These are phyloP conservation scores for Carex myosuroides DNA, from an alignment of 176 grass and related monocot genomes.

Conservation along the genomic window DNA sequence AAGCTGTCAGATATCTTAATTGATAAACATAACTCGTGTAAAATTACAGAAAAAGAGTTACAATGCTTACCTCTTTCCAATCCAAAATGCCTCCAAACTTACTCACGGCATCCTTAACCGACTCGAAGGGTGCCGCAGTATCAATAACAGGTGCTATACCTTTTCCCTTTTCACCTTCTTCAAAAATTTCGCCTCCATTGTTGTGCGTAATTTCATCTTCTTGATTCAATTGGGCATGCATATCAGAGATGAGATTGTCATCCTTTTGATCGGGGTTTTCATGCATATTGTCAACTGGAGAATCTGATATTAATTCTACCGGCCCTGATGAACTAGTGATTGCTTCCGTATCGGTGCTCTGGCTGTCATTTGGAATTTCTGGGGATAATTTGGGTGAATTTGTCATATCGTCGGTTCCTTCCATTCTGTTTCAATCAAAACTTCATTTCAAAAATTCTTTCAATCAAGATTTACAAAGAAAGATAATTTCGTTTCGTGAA, in stretches of 20 bases:
- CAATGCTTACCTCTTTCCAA: constrained; percentile 64
- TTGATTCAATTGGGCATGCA: constrained; percentile 6
- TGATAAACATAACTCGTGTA: not conserved
- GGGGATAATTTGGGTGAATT: not conserved
- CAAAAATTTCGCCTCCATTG: constrained; percentile 33
- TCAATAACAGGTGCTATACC: constrained; percentile 44
- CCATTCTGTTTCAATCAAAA: constrained; percentile 31
- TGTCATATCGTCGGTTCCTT: constrained; percentile 20
- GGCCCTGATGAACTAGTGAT: constrained; percentile 5
- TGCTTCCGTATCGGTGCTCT: constrained; percentile 16
- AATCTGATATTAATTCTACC: not conserved
- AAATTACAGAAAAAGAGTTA: not conserved
- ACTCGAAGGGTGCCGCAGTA: constrained; percentile 68
- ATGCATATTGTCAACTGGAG: constrained; percentile 23
- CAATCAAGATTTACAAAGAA: not conserved
- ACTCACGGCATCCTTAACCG: constrained; percentile 70
- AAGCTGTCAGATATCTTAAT: no score
- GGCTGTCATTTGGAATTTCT: not conserved
- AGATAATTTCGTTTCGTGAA: not conserved
- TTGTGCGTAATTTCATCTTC: constrained; percentile 13
- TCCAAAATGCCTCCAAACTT: constrained; percentile 84
- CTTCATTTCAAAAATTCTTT: not conserved
- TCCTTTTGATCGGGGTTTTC: not conserved
- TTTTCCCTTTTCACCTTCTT: constrained; percentile 37
- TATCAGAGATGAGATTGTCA: not conserved